These are phyloP conservation scores for Daldinia bambusicola DNA, from an alignment of 495 filamentous ascomycete species.

Conservation along the genomic window DNA sequence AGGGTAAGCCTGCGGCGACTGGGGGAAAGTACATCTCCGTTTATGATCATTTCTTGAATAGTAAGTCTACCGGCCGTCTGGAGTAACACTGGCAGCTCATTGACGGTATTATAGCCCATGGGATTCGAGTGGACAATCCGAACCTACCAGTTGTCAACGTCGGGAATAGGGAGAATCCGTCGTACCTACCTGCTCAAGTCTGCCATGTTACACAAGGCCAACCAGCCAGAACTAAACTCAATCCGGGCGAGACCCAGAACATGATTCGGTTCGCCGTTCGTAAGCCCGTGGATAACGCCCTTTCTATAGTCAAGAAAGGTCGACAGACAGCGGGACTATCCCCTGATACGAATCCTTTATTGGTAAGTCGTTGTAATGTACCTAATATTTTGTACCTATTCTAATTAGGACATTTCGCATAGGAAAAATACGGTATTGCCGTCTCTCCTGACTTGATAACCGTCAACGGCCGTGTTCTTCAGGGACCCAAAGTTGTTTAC, in stretches of 20 bases:
- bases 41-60: conserved; percentile 58
- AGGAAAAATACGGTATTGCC: conserved; percentile 59
- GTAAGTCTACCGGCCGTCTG: neutral
- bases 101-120: conserved; percentile 10
- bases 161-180: conserved; percentile 64
- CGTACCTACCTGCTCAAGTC: conserved; percentile 70
- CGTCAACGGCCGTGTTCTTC: conserved; percentile 66
- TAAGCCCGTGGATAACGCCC: conserved; percentile 66
- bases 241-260: conserved; percentile 60
- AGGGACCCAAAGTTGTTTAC: conserved; percentile 61
- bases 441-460: conserved; percentile 61
- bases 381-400: neutral
- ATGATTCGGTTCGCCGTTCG: conserved; percentile 74
- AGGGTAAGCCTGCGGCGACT: conserved; percentile 42
- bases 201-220: conserved; percentile 71
- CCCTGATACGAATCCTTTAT: neutral
- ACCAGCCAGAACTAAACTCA: conserved; percentile 60
- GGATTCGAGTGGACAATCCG: conserved; percentile 8
- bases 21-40: conserved; percentile 61
- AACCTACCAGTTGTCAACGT: conserved; percentile 71
- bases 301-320: conserved; percentile 66
- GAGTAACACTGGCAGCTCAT: neutral
- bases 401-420: conserved; percentile 2
- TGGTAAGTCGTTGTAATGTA: conserved; percentile 4
- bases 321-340: conserved; percentile 28